Evolutionary conservation across 352 stramenopile genomes (phyloP).

Genomic region (Pythium biforme): DNA sequence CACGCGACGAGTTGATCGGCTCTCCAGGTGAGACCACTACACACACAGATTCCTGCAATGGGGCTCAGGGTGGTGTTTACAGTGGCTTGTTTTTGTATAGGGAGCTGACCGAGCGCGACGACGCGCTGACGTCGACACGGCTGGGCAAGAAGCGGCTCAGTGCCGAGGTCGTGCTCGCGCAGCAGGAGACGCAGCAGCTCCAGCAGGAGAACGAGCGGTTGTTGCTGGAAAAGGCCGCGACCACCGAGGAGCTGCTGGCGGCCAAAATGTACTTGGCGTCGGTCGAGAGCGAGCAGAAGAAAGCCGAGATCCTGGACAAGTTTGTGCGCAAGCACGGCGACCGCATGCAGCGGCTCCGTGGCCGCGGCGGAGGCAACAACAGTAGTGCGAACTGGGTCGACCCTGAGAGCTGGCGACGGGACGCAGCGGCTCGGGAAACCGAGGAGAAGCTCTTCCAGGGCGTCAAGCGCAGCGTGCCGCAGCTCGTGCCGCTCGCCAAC

Average conservation of each 20-base stretch:
- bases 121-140: constrained; percentile 46
- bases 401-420: constrained; percentile 37
- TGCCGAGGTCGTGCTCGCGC: constrained; percentile 53
- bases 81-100: constrained; percentile 21
- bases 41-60: too few species aligned
- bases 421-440: constrained; percentile 38
- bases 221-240: constrained; percentile 58
- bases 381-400: constrained; percentile 9
- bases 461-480: constrained; percentile 66
- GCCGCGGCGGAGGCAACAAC: constrained; percentile 8
- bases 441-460: constrained; percentile 55
- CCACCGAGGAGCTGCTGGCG: constrained; percentile 59
- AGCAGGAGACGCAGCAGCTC: constrained; percentile 53
- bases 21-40: constrained; percentile 55
- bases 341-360: constrained; percentile 51
- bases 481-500: constrained; percentile 65
- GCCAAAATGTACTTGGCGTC: constrained; percentile 73
- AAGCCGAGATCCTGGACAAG: constrained; percentile 66
- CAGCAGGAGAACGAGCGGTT: constrained; percentile 65
- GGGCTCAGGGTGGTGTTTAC: not conserved
- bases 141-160: constrained; percentile 51
- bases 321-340: constrained; percentile 83
- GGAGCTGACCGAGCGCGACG: constrained; percentile 54
- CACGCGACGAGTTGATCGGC: constrained; percentile 55
- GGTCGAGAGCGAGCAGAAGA: constrained; percentile 71